Evolutionary conservation across 1,284 basidiomycete genomes (phyloP), one percentile per base, ranked within the genome.

Genomic region (Sanghuangporus baumii): DNA sequence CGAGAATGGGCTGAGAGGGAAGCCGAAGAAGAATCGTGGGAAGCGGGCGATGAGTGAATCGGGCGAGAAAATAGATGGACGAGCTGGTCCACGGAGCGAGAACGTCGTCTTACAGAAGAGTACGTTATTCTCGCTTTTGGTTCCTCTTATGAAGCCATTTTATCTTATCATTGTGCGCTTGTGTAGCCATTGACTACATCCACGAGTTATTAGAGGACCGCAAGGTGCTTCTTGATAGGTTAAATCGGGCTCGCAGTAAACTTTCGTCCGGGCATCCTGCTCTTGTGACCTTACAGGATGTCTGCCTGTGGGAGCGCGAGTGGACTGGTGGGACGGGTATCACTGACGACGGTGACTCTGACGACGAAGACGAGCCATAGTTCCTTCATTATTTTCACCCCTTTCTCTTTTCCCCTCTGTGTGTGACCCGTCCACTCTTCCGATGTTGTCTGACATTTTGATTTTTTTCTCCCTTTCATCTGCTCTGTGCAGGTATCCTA

Each of bases 21-120:
- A 76, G 72, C 36, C 68, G 64, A 68, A 68, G 67, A 68, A 62
- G 68, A 68, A 47, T 69, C 67, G 68, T 74, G 67, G 7, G 72
- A 76, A 72, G 73, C 70, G 20, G 74, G 71, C 65, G 48, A 69
- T 65, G 60, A 67, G 70, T 61, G 78, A 82, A 55, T 73, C 79
- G 50, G 75, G 76, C 37, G 88, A 90, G 68, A 86, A 83, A 74
- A 67, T 84, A 7, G 92, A 94, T 69, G 91, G 91, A 20, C 76
- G 92, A 41, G 89, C 91, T 0, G 92, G 92, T 1, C 91, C 93
- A 12, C 79, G 88, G 68, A 93, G 91, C 70, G 92, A 94, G 75
- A 92, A 91, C 64, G 83, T 94, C 57, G 91, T 94, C 4, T 74
- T 94, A 52, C 82, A 82, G 55, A 93, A 93, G 74, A 92, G 92